Percentiles rank a stretch among this genome's conserved stretches.
phyloP scores from a whole-genome alignment of 306 rosid species.

The Quercus glauca region DNA sequence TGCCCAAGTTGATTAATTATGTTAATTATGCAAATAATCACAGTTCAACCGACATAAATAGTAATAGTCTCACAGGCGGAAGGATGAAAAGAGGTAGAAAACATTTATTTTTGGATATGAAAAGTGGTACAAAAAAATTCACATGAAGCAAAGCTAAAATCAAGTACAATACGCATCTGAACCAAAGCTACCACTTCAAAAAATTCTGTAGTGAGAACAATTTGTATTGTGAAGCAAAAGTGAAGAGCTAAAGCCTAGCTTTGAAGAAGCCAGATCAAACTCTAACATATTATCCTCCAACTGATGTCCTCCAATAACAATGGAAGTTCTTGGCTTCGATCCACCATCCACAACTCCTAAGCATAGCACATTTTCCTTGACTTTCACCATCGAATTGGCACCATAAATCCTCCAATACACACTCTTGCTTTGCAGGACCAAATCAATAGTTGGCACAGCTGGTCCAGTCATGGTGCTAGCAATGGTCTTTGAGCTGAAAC shows the following conservation, averaged over 20 bases:
- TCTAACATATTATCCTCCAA: slow-evolving; percentile 54
- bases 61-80: too few species aligned
- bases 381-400: slow-evolving; percentile 55
- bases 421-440: slow-evolving; percentile 44
- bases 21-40: too few species aligned
- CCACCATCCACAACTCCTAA: slow-evolving; percentile 65
- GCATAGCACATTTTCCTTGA: slow-evolving; percentile 39
- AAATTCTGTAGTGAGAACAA: background rate
- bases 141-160: too few species aligned
- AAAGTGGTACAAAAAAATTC: too few species aligned
- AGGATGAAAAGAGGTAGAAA: too few species aligned
- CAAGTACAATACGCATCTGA: too few species aligned
- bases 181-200: too few species aligned
- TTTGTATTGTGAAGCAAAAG: background rate
- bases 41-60: too few species aligned
- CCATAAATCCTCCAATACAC: slow-evolving; percentile 51
- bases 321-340: slow-evolving; percentile 35
- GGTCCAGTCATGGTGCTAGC: slow-evolving; percentile 35
- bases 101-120: too few species aligned
- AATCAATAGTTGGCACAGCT: slow-evolving; percentile 36
- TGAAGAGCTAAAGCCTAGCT: slow-evolving; percentile 37
- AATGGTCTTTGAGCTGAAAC: slow-evolving; percentile 29
- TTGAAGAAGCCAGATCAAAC: slow-evolving; percentile 45
- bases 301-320: slow-evolving; percentile 57
- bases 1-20: too few species aligned